These are phyloP conservation scores for Starmerella vaccinii DNA, from an alignment of 805 yeast genomes.

Conservation along the genomic window DNA sequence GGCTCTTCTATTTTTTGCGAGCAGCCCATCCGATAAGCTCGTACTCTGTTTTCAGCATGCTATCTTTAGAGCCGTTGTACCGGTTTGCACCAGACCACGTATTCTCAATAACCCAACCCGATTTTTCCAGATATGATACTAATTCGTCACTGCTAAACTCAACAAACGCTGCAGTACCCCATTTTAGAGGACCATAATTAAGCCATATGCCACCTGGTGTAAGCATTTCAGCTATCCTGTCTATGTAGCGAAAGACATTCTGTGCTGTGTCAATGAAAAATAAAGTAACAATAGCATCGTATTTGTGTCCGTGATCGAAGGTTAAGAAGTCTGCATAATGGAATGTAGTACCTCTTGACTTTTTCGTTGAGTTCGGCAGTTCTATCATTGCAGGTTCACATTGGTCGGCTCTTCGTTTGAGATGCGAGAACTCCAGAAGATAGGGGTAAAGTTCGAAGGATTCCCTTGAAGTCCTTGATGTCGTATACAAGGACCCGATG, in stretches of 20 bases:
- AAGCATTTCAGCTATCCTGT: constrained; percentile 44
- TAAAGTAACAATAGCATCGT: constrained; percentile 39
- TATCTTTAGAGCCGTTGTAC: constrained; percentile 28
- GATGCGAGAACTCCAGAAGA: constrained; percentile 62
- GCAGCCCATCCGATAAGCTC: constrained; percentile 24
- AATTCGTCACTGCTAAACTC: constrained; percentile 71
- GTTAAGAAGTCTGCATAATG: constrained; percentile 54
- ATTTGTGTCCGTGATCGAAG: constrained; percentile 33
- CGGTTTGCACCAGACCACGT: constrained; percentile 25
- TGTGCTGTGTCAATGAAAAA: constrained; percentile 92
- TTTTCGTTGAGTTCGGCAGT: not conserved
- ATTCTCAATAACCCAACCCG: constrained; percentile 51
- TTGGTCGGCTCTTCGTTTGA: constrained; percentile 41
- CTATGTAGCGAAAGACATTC: constrained; percentile 64
- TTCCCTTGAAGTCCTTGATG: constrained; percentile 1
- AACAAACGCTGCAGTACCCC: constrained; percentile 68
- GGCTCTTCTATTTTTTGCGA: not conserved
- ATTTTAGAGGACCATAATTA: constrained; percentile 84
- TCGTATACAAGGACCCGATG: constrained; percentile 32
- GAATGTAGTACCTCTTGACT: constrained; percentile 2
- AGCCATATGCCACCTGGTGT: constrained; percentile 62
- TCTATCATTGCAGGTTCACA: constrained; percentile 26
- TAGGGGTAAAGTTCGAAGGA: constrained; percentile 29
- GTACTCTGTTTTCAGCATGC: constrained; percentile 29
- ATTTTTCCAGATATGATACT: constrained; percentile 37